Base-by-base conservation (phyloP, 768 basidiomycete genomes). In the Suillus weaverae region DNA sequence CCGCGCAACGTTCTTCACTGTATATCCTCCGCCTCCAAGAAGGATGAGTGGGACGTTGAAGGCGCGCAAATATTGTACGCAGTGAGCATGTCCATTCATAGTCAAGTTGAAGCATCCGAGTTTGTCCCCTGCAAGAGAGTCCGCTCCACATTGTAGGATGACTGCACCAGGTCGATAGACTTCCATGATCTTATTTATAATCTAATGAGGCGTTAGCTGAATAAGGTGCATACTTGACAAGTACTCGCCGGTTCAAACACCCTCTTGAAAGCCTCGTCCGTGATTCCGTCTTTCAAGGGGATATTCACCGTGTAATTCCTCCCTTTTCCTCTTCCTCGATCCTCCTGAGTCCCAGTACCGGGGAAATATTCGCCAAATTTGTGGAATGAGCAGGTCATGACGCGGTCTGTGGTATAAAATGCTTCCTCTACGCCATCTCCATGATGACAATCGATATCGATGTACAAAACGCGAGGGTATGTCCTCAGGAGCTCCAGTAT, bases 371-470 rank as follows among this genome's bases (percentile, higher is more conserved):
- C 95, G 20, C 97, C 97, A 70, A 92, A 98, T 77, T 98, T 97
- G 80, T 99, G 97, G 74, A 99, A 97, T 56, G 91, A 94, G 71
- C 89, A 92, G 3, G 97, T 98, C 92, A 98, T 95, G 70, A 99
- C 97, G 60, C 97, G 84, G 75, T 99, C 94, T 4, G 94, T 97
- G 41, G 93, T 96, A 75, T 97, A 98, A 81, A 99, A 98, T 3
- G 97, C 97, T 74, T 99, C 97, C 71, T 99, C 97, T 39, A 99
- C 97, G 16, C 97, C 97, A 74, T 99, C 97, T 20, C 97, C 97
- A 75, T 99, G 97, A 74, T 99, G 97, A 60, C 95, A 95, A 77
- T 99, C 97, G 65, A 99, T 95, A 78, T 99, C 97, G 76, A 99
- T 90, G 74, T 99, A 99, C 36, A 99, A 80, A 18, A 99, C 97